Percentiles rank a stretch among this genome's conserved stretches.
Evolutionary conservation across 2,329 filamentous ascomycete species (phyloP).

Genomic region (Fusarium kyushuense): DNA sequence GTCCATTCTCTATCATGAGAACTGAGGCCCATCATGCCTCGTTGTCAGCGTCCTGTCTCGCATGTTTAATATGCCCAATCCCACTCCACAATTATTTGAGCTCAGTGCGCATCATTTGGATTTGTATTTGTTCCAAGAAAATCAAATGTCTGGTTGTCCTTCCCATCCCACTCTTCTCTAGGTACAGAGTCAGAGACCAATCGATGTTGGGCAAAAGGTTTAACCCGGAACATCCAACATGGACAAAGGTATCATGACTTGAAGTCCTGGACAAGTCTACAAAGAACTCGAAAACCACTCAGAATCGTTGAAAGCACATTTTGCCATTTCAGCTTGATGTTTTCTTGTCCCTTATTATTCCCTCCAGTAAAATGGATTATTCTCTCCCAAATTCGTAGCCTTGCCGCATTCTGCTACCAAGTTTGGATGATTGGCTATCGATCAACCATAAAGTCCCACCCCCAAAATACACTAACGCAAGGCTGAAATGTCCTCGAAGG

Average conservation of each 20-base stretch:
- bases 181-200: neutral
- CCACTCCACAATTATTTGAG: neutral
- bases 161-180: neutral
- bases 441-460: neutral
- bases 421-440: constrained; percentile 13
- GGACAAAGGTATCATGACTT: neutral
- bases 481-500: constrained; percentile 31
- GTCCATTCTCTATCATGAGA: constrained; percentile 33
- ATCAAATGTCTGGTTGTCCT: constrained; percentile 29
- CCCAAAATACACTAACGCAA: constrained; percentile 31
- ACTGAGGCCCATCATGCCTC: constrained; percentile 34
- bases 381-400: constrained; percentile 11
- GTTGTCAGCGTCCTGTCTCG: constrained; percentile 2
- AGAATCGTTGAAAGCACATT: neutral
- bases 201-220: neutral
- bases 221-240: neutral
- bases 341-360: neutral
- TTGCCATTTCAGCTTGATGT: neutral
- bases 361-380: neutral
- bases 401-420: constrained; percentile 8
- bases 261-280: neutral
- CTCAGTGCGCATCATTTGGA: neutral
- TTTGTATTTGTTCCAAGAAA: constrained; percentile 16
- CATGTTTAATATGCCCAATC: neutral
- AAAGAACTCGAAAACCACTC: neutral